Evolutionary conservation across 1,284 basidiomycete genomes (phyloP).

Genomic region (Cryptococcus deneoformans): DNA sequence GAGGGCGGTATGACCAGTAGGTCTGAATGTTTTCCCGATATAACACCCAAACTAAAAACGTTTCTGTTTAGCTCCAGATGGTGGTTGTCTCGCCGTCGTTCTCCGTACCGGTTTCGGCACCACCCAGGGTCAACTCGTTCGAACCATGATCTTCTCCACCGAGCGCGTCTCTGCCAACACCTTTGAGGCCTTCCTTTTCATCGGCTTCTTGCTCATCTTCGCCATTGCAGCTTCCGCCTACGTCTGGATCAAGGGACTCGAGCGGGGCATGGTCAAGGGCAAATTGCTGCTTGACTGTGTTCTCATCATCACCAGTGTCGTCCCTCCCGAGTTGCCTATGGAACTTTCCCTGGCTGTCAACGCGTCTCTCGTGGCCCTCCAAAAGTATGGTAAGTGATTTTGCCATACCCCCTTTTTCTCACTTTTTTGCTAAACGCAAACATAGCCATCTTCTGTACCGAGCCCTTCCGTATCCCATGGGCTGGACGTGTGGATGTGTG

Average conservation of each 20-base stretch:
- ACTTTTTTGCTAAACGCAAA: not conserved
- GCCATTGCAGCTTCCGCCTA: constrained; percentile 94
- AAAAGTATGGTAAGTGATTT: constrained; percentile 69
- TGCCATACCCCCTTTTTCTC: not conserved
- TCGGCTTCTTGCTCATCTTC: constrained; percentile 92
- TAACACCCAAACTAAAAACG: not conserved
- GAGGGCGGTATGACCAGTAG: constrained; percentile 42
- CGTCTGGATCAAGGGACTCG: constrained; percentile 68
- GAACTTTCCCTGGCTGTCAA: constrained; percentile 93
- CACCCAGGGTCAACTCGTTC: constrained; percentile 88
- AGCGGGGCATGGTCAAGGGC: constrained; percentile 84
- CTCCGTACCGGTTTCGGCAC: constrained; percentile 96
- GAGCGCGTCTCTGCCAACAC: constrained; percentile 95
- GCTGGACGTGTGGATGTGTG: constrained; percentile 94
- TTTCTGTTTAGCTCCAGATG: constrained; percentile 64
- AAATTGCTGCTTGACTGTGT: constrained; percentile 91
- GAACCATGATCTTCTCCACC: constrained; percentile 97
- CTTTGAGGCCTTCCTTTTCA: constrained; percentile 88
- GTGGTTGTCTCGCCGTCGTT: constrained; percentile 84
- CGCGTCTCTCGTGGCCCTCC: constrained; percentile 85
- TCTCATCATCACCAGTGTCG: constrained; percentile 91
- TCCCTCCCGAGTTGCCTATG: constrained; percentile 95
- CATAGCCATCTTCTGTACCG: constrained; percentile 92
- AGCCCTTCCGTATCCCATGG: constrained; percentile 92
- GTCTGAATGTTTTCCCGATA: constrained; percentile 4